phyloP scores from a whole-genome alignment of 2,329 filamentous ascomycete species.

The Cryphonectria japonica region DNA sequence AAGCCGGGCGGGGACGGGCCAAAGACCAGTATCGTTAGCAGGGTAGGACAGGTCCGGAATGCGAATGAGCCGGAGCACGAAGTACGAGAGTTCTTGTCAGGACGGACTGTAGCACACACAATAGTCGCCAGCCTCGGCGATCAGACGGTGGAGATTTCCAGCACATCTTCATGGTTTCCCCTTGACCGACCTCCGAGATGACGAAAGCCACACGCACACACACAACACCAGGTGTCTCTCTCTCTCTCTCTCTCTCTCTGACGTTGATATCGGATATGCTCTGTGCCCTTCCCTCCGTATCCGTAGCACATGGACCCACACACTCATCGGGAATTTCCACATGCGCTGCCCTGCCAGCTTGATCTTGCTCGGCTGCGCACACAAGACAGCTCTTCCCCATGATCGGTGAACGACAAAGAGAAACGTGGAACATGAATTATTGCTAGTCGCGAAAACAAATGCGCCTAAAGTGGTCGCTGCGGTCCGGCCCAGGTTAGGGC shows the following conservation, averaged over 20 bases:
- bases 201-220: not conserved
- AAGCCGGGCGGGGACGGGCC: not conserved
- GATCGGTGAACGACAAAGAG: not conserved
- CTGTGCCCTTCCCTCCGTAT: not conserved
- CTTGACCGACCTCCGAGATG: not conserved
- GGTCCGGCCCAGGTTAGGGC: conserved; percentile 1
- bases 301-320: not conserved
- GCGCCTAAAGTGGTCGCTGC: not conserved
- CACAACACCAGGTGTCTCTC: not conserved
- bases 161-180: not conserved
- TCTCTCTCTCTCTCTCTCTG: not conserved
- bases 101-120: not conserved
- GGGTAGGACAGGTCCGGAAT: not conserved
- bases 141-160: not conserved
- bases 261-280: not conserved
- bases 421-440: not conserved
- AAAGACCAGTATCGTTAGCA: not conserved
- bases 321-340: not conserved
- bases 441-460: not conserved
- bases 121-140: conserved; percentile 3
- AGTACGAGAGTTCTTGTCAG: not conserved
- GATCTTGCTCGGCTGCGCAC: not conserved
- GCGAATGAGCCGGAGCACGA: not conserved
- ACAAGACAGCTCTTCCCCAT: not conserved
- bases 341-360: not conserved